A percentile compares a stretch with the other conserved stretches of the same genome.
phyloP scores from a whole-genome alignment of 345 rosid genomes.

The Syzygium aqueum region DNA sequence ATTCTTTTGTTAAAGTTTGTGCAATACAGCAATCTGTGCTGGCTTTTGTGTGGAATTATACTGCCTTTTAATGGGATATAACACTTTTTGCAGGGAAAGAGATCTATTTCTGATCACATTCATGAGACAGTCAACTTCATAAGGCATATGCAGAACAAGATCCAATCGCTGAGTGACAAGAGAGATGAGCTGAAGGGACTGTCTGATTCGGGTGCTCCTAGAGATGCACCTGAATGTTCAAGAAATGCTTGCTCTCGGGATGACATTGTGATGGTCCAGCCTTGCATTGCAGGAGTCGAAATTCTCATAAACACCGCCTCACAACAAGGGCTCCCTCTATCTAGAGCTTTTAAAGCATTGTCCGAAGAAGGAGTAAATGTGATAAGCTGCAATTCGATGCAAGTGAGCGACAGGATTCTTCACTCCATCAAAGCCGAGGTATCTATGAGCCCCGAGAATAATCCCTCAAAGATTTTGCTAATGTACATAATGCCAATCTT shows the following conservation, averaged over 20 bases:
- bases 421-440: conserved; percentile 31
- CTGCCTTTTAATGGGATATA: neutral
- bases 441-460: neutral
- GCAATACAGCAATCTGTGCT: neutral
- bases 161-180: conserved; percentile 15
- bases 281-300: conserved; percentile 26
- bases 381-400: conserved; percentile 20
- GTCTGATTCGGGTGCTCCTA: neutral
- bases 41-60: neutral
- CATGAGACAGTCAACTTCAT: conserved; percentile 33
- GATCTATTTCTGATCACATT: conserved; percentile 40
- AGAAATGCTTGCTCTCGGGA: neutral
- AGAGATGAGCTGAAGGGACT: conserved; percentile 22
- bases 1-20: neutral
- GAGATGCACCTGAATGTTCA: neutral
- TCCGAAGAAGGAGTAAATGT: conserved; percentile 18
- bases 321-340: conserved; percentile 17
- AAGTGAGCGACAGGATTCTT: conserved; percentile 18
- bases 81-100: conserved; percentile 25
- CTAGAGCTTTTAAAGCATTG: conserved; percentile 16
- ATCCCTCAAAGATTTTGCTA: neutral
- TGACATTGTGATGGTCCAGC: conserved; percentile 10
- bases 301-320: conserved; percentile 11
- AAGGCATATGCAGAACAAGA: conserved; percentile 17
- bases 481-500: neutral